Evolutionary conservation across 129 eudicot species (phyloP).

Genomic region (Gnaphalium uliginosum): DNA sequence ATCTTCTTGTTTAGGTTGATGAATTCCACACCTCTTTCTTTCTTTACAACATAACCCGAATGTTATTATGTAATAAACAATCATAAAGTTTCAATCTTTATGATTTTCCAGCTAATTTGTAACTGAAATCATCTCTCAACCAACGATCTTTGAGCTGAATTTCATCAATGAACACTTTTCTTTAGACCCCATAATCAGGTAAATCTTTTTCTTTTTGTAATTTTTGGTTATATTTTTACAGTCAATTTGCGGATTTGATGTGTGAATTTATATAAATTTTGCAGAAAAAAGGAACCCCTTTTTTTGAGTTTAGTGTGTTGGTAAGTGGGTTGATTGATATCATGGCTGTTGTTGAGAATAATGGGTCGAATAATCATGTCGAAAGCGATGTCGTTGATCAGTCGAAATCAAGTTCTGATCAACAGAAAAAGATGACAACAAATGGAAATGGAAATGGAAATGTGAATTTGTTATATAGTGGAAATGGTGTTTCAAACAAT

Average conservation of each 20-base stretch:
- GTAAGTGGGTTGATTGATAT: conserved; percentile 25
- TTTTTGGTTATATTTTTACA: not conserved
- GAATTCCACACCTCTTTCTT: conserved; percentile 25
- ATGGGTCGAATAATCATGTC: conserved; percentile 29
- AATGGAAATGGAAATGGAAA: conserved; percentile 18
- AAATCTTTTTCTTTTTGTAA: not conserved
- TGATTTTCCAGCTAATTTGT: conserved; percentile 12
- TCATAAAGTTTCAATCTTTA: not conserved
- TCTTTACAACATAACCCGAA: conserved; percentile 12
- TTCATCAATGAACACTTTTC: not conserved
- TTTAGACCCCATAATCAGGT: conserved; percentile 26
- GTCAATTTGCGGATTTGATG: conserved; percentile 6
- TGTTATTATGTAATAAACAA: not conserved
- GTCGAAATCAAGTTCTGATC: conserved; percentile 40
- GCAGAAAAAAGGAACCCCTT: conserved; percentile 18
- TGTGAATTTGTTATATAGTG: conserved; percentile 13
- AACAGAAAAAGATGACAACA: conserved; percentile 19
- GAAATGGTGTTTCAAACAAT: conserved; percentile 25
- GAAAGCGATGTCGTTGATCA: conserved; percentile 45
- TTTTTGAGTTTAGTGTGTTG: conserved; percentile 15
- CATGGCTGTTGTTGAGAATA: conserved; percentile 80
- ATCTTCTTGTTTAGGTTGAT: conserved; percentile 32
- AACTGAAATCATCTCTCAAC: conserved; percentile 15
- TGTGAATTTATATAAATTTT: conserved; percentile 11
- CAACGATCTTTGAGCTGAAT: conserved; percentile 19